phyloP scores from a whole-genome alignment of 257 asterid genomes.

The Solanum etuberosum region DNA sequence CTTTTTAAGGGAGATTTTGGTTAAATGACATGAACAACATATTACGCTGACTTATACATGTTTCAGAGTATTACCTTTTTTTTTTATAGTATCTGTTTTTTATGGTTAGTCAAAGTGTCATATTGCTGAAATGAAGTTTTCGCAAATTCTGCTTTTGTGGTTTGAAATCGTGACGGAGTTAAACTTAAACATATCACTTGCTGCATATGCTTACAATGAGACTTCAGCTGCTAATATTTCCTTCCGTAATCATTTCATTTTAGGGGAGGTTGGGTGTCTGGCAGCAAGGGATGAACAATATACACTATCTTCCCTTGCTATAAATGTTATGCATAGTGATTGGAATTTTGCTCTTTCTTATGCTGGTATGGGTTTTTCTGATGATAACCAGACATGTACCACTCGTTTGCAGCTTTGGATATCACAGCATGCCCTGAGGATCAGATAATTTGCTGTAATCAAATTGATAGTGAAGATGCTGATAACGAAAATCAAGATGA shows the following conservation, averaged over 20 bases:
- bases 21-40: not conserved
- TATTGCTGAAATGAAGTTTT: not conserved
- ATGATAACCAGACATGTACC: slow-evolving; percentile 3
- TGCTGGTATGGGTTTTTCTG: not conserved
- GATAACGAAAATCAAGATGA: slow-evolving; percentile 7
- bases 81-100: not conserved
- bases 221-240: not conserved
- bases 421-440: slow-evolving; percentile 1
- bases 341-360: not conserved
- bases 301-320: not conserved
- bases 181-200: not conserved
- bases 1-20: not conserved
- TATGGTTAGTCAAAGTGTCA: not conserved
- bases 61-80: not conserved
- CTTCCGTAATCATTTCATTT: not conserved
- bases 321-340: not conserved
- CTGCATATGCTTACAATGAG: not conserved
- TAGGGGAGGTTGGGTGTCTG: not conserved
- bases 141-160: not conserved
- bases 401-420: slow-evolving; percentile 10
- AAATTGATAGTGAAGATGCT: slow-evolving; percentile 8
- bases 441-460: not conserved
- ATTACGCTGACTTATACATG: not conserved
- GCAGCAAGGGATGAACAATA: not conserved
- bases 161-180: not conserved